These are phyloP conservation scores for Nakaseomyces delphensis DNA, from an alignment of 1,139 yeast species.

Conservation along the genomic window DNA sequence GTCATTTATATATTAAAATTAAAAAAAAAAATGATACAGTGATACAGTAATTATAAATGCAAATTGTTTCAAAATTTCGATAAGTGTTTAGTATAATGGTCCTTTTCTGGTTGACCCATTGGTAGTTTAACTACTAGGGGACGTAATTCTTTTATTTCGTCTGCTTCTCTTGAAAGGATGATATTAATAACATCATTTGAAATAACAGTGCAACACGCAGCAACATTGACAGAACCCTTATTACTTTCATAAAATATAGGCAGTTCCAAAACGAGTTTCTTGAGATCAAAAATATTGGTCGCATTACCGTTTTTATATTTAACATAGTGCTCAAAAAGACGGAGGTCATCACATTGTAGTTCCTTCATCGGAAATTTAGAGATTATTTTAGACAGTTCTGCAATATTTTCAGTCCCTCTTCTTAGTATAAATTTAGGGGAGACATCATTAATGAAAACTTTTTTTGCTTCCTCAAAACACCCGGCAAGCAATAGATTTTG, in stretches of 20 bases:
- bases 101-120: slow-evolving; percentile 23
- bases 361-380: slow-evolving; percentile 7
- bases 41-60: not conserved
- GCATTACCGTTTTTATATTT: slow-evolving; percentile 43
- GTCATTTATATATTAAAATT: not conserved
- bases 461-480: not conserved
- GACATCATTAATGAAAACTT: slow-evolving; percentile 30
- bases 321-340: slow-evolving; percentile 32
- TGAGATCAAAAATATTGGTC: slow-evolving; percentile 54
- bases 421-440: slow-evolving; percentile 60
- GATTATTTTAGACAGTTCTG: not conserved
- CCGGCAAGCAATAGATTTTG: slow-evolving; percentile 42
- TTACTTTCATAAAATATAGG: slow-evolving; percentile 30
- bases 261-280: slow-evolving; percentile 35
- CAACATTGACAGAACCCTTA: slow-evolving; percentile 14
- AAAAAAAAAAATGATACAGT: not conserved
- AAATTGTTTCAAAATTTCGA: not conserved
- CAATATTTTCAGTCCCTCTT: not conserved
- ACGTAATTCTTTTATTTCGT: slow-evolving; percentile 7
- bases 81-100: slow-evolving; percentile 11
- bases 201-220: slow-evolving; percentile 28
- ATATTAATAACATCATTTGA: slow-evolving; percentile 16
- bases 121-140: slow-evolving; percentile 18
- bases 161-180: slow-evolving; percentile 8
- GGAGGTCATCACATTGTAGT: slow-evolving; percentile 31